Conservation (phyloP, 2,329 filamentous ascomycete genomes). For the Cladophialophora psammophila region DNA sequence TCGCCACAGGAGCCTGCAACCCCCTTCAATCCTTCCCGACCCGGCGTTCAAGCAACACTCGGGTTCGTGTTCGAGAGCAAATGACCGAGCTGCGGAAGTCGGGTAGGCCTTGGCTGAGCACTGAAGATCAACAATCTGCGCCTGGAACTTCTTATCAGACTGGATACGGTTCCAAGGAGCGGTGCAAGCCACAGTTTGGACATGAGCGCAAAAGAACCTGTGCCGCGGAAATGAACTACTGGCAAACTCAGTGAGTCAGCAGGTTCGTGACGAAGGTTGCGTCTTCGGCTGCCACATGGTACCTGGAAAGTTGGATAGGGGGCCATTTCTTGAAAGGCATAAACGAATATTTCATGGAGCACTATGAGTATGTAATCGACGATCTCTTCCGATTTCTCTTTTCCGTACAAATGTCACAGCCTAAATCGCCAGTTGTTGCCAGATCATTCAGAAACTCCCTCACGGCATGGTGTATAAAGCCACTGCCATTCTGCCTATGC, state of each 20-base stretch:
- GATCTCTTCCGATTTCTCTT: background rate
- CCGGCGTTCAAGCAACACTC: background rate
- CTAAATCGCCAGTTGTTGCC: background rate
- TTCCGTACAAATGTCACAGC: background rate
- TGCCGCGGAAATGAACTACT: background rate
- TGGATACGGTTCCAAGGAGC: background rate
- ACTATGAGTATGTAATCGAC: background rate
- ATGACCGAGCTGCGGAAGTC: background rate
- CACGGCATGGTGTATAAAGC: background rate
- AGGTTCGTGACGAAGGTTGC: background rate
- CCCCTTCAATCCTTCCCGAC: background rate
- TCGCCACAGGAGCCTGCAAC: background rate
- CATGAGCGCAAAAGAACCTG: background rate
- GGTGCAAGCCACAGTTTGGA: background rate
- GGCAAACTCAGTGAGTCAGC: background rate
- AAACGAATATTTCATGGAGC: background rate
- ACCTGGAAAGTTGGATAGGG: background rate
- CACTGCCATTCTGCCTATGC: background rate
- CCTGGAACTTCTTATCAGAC: background rate
- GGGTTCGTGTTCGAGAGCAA: constrained; percentile 1
- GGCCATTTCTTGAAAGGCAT: background rate
- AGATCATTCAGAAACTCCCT: background rate
- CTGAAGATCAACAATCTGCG: background rate
- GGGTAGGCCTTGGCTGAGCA: background rate
- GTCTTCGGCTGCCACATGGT: background rate